A percentile compares a stretch with the other conserved stretches of the same genome.
Evolutionary conservation across 352 stramenopile genomes (phyloP).

Genomic region (Phytophthora lateralis): DNA sequence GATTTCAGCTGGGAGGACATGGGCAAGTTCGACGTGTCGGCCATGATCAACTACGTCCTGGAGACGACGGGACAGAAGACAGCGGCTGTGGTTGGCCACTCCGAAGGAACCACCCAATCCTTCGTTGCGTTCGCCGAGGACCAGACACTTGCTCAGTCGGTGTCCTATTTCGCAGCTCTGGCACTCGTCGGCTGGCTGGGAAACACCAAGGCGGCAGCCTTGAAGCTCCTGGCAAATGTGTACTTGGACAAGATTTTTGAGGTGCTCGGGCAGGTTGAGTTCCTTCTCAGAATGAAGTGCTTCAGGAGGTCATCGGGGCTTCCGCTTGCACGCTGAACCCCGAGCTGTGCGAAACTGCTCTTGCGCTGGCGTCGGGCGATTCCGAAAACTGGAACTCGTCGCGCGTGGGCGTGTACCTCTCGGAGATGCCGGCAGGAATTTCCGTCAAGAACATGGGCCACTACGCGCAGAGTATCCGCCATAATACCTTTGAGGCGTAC

Average conservation of each 20-base stretch:
- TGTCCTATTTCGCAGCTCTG: constrained; percentile 59
- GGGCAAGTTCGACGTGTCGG: constrained; percentile 53
- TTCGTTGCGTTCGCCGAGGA: constrained; percentile 57
- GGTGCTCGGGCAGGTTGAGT: constrained; percentile 42
- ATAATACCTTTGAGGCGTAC: constrained; percentile 47
- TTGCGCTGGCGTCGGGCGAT: constrained; percentile 37
- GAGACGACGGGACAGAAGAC: constrained; percentile 34
- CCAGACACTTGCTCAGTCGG: constrained; percentile 50
- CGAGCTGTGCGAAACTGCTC: constrained; percentile 38
- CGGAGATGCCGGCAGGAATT: constrained; percentile 52
- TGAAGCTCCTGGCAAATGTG: constrained; percentile 32
- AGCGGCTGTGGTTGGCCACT: constrained; percentile 52
- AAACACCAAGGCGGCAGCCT: constrained; percentile 32
- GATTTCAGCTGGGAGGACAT: constrained; percentile 66
- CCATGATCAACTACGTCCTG: constrained; percentile 51
- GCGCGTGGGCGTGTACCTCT: constrained; percentile 56
- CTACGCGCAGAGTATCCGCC: constrained; percentile 55
- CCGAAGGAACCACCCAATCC: constrained; percentile 56
- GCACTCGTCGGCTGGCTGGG: constrained; percentile 44
- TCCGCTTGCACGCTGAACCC: constrained; percentile 40
- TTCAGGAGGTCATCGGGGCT: constrained; percentile 43
- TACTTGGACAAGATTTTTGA: constrained; percentile 52
- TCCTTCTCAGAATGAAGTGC: constrained; percentile 39
- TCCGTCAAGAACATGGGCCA: constrained; percentile 63
- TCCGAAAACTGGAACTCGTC: constrained; percentile 53